Evolutionary conservation across 2,329 filamentous ascomycete species (phyloP).

Genomic region (Cercospora sp.): DNA sequence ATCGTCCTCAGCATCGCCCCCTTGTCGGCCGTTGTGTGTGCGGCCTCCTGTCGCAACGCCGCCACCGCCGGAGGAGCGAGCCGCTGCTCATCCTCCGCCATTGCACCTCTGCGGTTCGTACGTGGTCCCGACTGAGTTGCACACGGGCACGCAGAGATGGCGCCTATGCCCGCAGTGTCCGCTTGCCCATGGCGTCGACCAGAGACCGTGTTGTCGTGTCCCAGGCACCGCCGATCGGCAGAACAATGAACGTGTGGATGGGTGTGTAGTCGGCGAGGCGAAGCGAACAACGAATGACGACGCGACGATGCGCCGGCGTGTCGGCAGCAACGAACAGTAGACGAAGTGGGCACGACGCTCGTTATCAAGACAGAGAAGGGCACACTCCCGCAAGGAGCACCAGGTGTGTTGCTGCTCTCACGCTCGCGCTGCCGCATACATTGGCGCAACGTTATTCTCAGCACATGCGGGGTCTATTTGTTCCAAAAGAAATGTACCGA

Average conservation of each 20-base stretch:
- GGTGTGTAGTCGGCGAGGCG: slow-evolving; percentile 3
- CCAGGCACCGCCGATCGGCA: slow-evolving; percentile 2
- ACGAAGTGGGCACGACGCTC: neutral
- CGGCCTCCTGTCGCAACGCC: slow-evolving; percentile 46
- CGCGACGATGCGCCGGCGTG: neutral
- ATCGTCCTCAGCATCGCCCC: slow-evolving; percentile 61
- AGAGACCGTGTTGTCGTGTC: slow-evolving; percentile 13
- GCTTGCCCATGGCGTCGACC: slow-evolving; percentile 24
- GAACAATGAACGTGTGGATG: slow-evolving; percentile 9
- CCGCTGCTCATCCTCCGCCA: slow-evolving; percentile 25
- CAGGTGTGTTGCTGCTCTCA: neutral
- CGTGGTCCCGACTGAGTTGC: slow-evolving; percentile 6
- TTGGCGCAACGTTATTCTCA: slow-evolving; percentile 6
- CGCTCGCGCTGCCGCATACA: slow-evolving; percentile 5
- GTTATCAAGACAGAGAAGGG: neutral
- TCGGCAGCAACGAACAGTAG: neutral
- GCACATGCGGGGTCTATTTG: slow-evolving; percentile 6
- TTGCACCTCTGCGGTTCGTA: slow-evolving; percentile 10
- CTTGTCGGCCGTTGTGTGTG: slow-evolving; percentile 22
- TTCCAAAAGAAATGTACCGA: slow-evolving; percentile 1
- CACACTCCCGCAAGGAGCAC: slow-evolving; percentile 3
- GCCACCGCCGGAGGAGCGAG: slow-evolving; percentile 48
- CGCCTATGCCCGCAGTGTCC: slow-evolving; percentile 22
- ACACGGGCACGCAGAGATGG: slow-evolving; percentile 18
- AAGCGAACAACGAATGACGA: slow-evolving; percentile 1